These are phyloP conservation scores for Zygotorulaspora danielsina DNA, from an alignment of 805 yeast genomes.

Conservation along the genomic window DNA sequence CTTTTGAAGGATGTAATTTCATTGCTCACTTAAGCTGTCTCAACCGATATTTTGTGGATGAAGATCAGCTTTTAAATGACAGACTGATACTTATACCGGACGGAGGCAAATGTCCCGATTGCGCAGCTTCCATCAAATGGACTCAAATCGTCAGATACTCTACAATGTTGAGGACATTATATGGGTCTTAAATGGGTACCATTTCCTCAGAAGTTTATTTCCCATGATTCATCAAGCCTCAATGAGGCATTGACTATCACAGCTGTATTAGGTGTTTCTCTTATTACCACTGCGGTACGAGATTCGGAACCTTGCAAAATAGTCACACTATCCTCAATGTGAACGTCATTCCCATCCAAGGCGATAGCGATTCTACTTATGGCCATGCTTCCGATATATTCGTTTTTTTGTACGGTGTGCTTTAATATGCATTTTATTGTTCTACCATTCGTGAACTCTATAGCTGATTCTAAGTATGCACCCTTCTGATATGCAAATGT, in stretches of 20 bases:
- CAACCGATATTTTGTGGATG: slow-evolving; percentile 25
- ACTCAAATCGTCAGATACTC: slow-evolving; percentile 28
- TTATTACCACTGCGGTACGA: slow-evolving; percentile 36
- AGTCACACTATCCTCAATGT: slow-evolving; percentile 10
- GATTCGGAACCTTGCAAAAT: slow-evolving; percentile 39
- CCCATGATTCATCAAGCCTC: slow-evolving; percentile 47
- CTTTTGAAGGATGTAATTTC: slow-evolving; percentile 31
- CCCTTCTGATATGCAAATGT: slow-evolving; percentile 54
- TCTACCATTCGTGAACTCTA: slow-evolving; percentile 38
- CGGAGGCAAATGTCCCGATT: slow-evolving; percentile 31
- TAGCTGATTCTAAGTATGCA: slow-evolving; percentile 43
- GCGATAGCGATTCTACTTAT: slow-evolving; percentile 56
- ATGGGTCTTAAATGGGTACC: slow-evolving; percentile 5
- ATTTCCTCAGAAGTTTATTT: slow-evolving; percentile 31
- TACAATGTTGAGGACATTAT: slow-evolving; percentile 16
- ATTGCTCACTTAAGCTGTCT: slow-evolving; percentile 41
- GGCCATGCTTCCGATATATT: slow-evolving; percentile 35
- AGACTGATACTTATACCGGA: slow-evolving; percentile 28
- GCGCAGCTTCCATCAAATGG: slow-evolving; percentile 30
- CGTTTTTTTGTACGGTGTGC: slow-evolving; percentile 25
- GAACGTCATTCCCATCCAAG: slow-evolving; percentile 27
- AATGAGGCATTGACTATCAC: slow-evolving; percentile 50
- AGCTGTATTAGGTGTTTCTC: slow-evolving; percentile 15
- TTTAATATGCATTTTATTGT: slow-evolving; percentile 30
- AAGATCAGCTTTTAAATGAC: slow-evolving; percentile 14